Evolutionary conservation across 73 alveolate species (phyloP).

Genomic region (Stentor roeselii): DNA sequence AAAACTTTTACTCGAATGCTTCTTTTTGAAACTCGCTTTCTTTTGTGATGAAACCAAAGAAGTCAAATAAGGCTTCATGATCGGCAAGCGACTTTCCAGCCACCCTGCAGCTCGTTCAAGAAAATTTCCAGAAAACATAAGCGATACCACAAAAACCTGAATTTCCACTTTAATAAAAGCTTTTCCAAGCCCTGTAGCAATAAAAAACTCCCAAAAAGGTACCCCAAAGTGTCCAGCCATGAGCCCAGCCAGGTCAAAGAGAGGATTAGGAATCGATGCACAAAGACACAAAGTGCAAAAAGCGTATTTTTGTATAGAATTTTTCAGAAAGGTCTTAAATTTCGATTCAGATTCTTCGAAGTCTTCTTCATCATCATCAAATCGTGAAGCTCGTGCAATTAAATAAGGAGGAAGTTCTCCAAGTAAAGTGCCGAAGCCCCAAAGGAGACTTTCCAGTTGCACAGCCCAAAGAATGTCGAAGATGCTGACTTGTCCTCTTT

Average conservation of each 20-base stretch:
- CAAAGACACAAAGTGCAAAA: slow-evolving; percentile 67
- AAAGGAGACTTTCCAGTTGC: slow-evolving; percentile 71
- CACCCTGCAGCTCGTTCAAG: slow-evolving; percentile 47
- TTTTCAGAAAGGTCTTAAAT: slow-evolving; percentile 45
- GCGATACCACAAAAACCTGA: slow-evolving; percentile 39
- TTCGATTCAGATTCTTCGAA: slow-evolving; percentile 57
- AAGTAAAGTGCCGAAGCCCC: slow-evolving; percentile 90
- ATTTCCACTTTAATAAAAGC: slow-evolving; percentile 74
- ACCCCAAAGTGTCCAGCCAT: slow-evolving; percentile 82
- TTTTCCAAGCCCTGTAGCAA: slow-evolving; percentile 84
- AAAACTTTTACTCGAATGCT: background rate
- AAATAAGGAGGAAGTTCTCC: slow-evolving; percentile 93
- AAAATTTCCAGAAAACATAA: slow-evolving; percentile 62
- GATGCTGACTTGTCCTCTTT: slow-evolving; percentile 50
- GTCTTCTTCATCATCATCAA: slow-evolving; percentile 69
- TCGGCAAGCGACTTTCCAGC: background rate
- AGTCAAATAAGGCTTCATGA: background rate
- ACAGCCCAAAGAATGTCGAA: slow-evolving; percentile 54
- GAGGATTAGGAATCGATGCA: slow-evolving; percentile 90
- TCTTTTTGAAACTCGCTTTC: background rate
- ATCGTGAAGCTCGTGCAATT: slow-evolving; percentile 74
- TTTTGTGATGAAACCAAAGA: background rate
- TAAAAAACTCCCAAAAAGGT: slow-evolving; percentile 75
- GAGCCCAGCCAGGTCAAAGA: slow-evolving; percentile 87
- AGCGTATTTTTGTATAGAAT: slow-evolving; percentile 67